Conservation (phyloP, 768 basidiomycete genomes). For the Trichaptum fuscoviolaceum region DNA sequence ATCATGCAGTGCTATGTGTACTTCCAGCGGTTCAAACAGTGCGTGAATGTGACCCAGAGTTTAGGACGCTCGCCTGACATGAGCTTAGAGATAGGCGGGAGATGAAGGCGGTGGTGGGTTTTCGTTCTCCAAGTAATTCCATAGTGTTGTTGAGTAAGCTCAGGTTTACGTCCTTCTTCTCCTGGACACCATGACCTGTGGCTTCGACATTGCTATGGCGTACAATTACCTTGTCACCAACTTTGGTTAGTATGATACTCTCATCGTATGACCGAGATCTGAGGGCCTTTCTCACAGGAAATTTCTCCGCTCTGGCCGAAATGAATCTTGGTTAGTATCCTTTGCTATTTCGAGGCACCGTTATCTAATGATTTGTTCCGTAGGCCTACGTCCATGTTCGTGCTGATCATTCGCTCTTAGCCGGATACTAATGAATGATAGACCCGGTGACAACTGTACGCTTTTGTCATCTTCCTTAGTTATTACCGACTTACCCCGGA, state of each 20-base stretch:
- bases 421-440: no score
- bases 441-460: no score
- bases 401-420: no score
- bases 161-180: slow-evolving; percentile 40
- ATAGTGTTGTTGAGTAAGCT: no score
- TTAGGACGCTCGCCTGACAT: neutral
- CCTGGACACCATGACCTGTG: slow-evolving; percentile 43
- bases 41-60: slow-evolving; percentile 4
- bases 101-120: slow-evolving; percentile 41
- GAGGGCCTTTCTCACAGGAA: neutral
- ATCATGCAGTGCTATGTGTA: slow-evolving; percentile 45
- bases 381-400: no score
- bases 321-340: no score
- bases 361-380: no score
- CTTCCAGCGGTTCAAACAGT: slow-evolving; percentile 37
- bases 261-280: neutral
- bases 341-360: no score
- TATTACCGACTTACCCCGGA: no score
- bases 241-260: slow-evolving; percentile 31
- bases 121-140: neutral
- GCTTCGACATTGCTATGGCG: slow-evolving; percentile 39
- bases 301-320: no score
- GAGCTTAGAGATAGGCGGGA: slow-evolving; percentile 35
- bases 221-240: slow-evolving; percentile 42
- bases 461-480: no score